A percentile compares a stretch with the other conserved stretches of the same genome.
Conservation (phyloP, 306 rosid genomes). For the Corylus americana region DNA sequence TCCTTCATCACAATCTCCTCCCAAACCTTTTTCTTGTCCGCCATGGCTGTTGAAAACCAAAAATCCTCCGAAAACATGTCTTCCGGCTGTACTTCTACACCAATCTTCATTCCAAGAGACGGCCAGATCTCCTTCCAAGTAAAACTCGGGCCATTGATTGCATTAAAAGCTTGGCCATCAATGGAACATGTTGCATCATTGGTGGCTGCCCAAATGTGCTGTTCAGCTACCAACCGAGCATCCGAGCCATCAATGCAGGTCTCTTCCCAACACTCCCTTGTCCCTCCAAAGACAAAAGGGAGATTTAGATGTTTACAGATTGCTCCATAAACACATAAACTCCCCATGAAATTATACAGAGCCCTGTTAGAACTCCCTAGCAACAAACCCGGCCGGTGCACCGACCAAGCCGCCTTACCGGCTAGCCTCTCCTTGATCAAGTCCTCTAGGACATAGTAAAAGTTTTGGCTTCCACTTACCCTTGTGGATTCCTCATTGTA, state of each 20-base stretch:
- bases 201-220: slow-evolving; percentile 81
- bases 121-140: slow-evolving; percentile 91
- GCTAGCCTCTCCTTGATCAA: slow-evolving; percentile 66
- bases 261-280: slow-evolving; percentile 81
- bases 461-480: slow-evolving; percentile 41
- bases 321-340: slow-evolving; percentile 78
- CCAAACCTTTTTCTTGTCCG: slow-evolving; percentile 66
- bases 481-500: slow-evolving; percentile 68
- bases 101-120: slow-evolving; percentile 55
- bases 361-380: slow-evolving; percentile 70
- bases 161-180: slow-evolving; percentile 64
- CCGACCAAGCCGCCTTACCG: slow-evolving; percentile 63
- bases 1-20: slow-evolving; percentile 70
- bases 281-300: slow-evolving; percentile 83
- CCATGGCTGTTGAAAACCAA: slow-evolving; percentile 58
- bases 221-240: slow-evolving; percentile 87
- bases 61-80: slow-evolving; percentile 54
- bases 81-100: slow-evolving; percentile 40
- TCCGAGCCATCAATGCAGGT: slow-evolving; percentile 78
- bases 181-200: slow-evolving; percentile 18
- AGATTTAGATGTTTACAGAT: slow-evolving; percentile 61
- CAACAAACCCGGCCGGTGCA: slow-evolving; percentile 81
- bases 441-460: slow-evolving; percentile 80
- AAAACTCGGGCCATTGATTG: slow-evolving; percentile 65
- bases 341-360: slow-evolving; percentile 72